Evolutionary conservation across 768 basidiomycete species (phyloP), one percentile per base, ranked within the genome.

Genomic region (Holtermanniella nyarrowii): DNA sequence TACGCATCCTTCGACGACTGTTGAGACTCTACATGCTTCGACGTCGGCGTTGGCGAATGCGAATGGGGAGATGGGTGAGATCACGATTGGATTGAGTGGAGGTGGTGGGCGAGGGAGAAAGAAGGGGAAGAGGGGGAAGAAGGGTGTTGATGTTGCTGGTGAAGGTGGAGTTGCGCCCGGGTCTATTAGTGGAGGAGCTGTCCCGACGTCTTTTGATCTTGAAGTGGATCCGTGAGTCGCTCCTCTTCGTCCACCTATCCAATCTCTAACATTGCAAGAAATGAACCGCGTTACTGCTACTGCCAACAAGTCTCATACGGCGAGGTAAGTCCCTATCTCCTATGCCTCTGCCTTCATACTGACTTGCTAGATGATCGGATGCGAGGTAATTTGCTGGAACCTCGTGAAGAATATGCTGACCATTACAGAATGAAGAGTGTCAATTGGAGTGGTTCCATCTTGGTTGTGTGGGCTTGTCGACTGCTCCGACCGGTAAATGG

Each of bases 391-490:
- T 56, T 27, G 4, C 14, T 24, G 4, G 1, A 7, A 40, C 12
- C 42, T 46, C n/a, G 5, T 18, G 26, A 25, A 39, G 27, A 22
- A 44, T n/a, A 25, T 46, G 23, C 11, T 44, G 21, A 26, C 27
- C 18, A 13, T 13, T 43, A 20, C 48, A 70, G 66, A 69, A 71
- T 58, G 62, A 67, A 14, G 69, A 71, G 37, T 71, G 69, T 49
- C 63, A 65, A 1, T 37, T 62, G 41, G 67, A 66, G 40, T 71
- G 69, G 69, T 71, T 68, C 54, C 69, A 71, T 46, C 59, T 69
- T 3, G 44, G 52, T 2, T 71, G 69, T 48, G 42, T 49, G 4
- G 67, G 64, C 14, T 49, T 71, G 20, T 44, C 53, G 13, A 39
- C 48, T 14, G 39, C 57, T 4, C 69, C 69, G 1, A 46, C 48